phyloP scores from a whole-genome alignment of 169 alveolate species.

The Plasmodium ovale region DNA sequence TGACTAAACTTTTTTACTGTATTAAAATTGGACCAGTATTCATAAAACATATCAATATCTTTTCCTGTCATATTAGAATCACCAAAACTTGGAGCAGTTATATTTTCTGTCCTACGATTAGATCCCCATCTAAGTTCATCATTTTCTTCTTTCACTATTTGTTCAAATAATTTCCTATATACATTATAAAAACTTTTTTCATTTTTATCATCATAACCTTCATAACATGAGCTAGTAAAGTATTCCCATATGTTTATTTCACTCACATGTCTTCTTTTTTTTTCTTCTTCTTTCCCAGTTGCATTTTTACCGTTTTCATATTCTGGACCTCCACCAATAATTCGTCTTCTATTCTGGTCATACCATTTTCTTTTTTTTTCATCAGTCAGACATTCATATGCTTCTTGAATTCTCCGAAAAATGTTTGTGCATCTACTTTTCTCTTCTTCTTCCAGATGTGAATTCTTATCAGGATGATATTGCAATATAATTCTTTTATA shows the following conservation, averaged over 20 bases:
- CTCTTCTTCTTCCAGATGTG: conserved; percentile 65
- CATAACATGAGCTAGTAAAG: conserved; percentile 76
- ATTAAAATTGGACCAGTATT: conserved; percentile 87
- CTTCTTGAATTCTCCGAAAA: conserved; percentile 88
- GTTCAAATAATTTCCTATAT: conserved; percentile 83
- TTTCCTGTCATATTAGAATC: conserved; percentile 79
- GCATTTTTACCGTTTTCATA: neutral
- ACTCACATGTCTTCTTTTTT: neutral
- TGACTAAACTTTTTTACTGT: conserved; percentile 82
- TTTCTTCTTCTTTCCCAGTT: neutral
- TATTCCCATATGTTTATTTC: conserved; percentile 85
- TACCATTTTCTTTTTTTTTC: conserved; percentile 87
- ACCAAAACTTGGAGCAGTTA: conserved; percentile 83
- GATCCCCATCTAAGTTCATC: conserved; percentile 77
- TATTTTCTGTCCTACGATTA: neutral
- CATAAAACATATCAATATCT: conserved; percentile 84
- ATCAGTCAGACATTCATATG: conserved; percentile 90
- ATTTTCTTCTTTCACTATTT: conserved; percentile 79
- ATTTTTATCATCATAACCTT: conserved; percentile 83
- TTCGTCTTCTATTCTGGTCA: conserved; percentile 82
- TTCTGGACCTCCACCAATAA: conserved; percentile 78
- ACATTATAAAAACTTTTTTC: conserved; percentile 85
- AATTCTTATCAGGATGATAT: conserved; percentile 92
- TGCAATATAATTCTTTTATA: conserved; percentile 87
- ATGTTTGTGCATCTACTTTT: conserved; percentile 82